Percentiles rank a stretch among this genome's conserved stretches.
Conservation (phyloP, 441 rosid species). For the Adansonia grandidieri region DNA sequence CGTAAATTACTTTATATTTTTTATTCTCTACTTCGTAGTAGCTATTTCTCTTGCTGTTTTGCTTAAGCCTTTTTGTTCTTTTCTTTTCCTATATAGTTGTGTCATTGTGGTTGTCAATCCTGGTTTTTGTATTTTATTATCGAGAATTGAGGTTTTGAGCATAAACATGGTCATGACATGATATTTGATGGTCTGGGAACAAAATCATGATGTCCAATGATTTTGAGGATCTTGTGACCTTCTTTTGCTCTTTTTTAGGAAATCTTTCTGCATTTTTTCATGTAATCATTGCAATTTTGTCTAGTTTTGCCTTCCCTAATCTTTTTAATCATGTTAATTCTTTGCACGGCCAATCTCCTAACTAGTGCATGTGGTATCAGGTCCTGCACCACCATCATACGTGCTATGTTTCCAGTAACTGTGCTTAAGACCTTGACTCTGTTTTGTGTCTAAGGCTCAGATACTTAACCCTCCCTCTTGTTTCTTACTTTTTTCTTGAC, state of each 20-base stretch:
- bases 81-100: background rate
- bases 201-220: conserved; percentile 7
- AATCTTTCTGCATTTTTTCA: conserved; percentile 8
- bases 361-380: conserved; percentile 77
- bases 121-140: conserved; percentile 14
- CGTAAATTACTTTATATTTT: conserved; percentile 8
- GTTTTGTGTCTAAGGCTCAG: conserved; percentile 41
- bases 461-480: conserved; percentile 31
- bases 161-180: conserved; percentile 15
- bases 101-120: conserved; percentile 30
- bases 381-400: conserved; percentile 61
- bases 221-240: conserved; percentile 21
- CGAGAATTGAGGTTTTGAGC: conserved; percentile 25
- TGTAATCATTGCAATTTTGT: background rate
- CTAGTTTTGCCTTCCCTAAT: conserved; percentile 13
- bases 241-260: conserved; percentile 13
- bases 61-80: background rate
- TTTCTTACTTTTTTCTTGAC: conserved; percentile 16
- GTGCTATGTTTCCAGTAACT: conserved; percentile 59
- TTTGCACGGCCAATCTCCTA: conserved; percentile 40
- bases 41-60: conserved; percentile 14
- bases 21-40: conserved; percentile 4
- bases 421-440: conserved; percentile 49
- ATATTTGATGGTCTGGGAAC: background rate
- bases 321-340: conserved; percentile 30